Evolutionary conservation across 208 protist species (phyloP).

Genomic region (Blechomonas ayalai): DNA sequence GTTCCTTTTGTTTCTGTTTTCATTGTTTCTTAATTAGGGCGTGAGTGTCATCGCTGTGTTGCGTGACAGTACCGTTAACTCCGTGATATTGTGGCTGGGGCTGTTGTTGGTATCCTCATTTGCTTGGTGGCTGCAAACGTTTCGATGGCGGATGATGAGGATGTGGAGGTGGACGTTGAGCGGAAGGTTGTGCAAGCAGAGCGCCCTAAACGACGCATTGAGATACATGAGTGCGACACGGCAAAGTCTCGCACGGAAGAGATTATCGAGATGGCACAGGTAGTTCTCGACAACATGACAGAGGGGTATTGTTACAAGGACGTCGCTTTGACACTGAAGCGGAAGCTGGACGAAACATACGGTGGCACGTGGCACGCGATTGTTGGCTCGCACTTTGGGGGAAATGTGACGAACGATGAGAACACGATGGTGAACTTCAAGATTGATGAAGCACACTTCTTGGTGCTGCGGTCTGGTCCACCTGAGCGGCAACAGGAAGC

Average conservation of each 20-base stretch:
- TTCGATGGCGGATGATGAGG: conserved; percentile 54
- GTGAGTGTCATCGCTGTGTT: no score
- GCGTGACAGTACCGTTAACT: no score
- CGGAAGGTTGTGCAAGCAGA: conserved; percentile 8
- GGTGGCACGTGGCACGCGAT: conserved; percentile 82
- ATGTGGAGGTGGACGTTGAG: conserved; percentile 24
- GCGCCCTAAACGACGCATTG: conserved; percentile 26
- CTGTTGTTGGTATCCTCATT: background rate
- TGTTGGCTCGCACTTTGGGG: conserved; percentile 76
- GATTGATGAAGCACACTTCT: conserved; percentile 60
- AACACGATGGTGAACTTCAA: conserved; percentile 81
- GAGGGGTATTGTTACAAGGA: conserved; percentile 61
- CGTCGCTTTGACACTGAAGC: conserved; percentile 55
- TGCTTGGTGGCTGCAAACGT: background rate
- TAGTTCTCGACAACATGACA: conserved; percentile 39
- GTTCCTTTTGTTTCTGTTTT: background rate
- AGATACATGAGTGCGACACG: conserved; percentile 52
- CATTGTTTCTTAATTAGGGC: no score
- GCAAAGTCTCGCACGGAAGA: conserved; percentile 38
- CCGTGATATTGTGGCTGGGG: background rate
- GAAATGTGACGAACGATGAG: conserved; percentile 81
- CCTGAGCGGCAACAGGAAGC: conserved; percentile 40
- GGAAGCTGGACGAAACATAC: conserved; percentile 50
- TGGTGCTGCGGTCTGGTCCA: conserved; percentile 75
- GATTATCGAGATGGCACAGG: conserved; percentile 59